Base-by-base conservation (phyloP, 202 grass and related monocot genomes). In the Hordeum pubiflorum region DNA sequence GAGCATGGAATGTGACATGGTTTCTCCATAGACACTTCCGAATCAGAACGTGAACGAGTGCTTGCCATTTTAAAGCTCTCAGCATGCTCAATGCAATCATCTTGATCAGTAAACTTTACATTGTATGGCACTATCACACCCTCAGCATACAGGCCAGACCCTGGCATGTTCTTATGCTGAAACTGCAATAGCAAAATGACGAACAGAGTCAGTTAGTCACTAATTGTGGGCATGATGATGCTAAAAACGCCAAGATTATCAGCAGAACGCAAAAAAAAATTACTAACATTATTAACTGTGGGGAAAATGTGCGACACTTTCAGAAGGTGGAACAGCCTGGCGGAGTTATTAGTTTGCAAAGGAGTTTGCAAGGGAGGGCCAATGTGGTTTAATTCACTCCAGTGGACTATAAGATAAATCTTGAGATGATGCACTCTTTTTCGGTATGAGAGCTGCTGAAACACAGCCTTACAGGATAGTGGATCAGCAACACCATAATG, bases 221-320 rank as follows among this genome's bases (percentile, higher is more conserved):
- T 37, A 70, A 22, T 79, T 68, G 69, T 61, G 18, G 10, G 31
- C 64, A 38, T 81, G 27, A 48, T 78, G 72, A 52, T 57, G 69
- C 27, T 60, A 86, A 44, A 63, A 59, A 59, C 8, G 3, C 44
- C 72, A 31, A 66, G 14, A 77, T 27, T 82, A 20, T 63, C 56
- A 13, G 17, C 44, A 18, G 34, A 75, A 48, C 34, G 61, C 14
- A 26, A 69, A 58, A 36, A 20, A 39, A 43, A 5, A 37, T 54
- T 54, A 58, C 80, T 79, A 76, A 94, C 94, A 63, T 76, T 86
- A 76, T 84, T 83, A 67, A 69, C 87, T 71, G 43, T 24, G 74
- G 95, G 92, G 79, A 93, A 94, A 76, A 93, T 93, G 52, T 97
- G 94, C 39, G 88, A 85, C 63, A 97, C 58, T 68, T 89, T 82